phyloP scores from a whole-genome alignment of 2,329 filamentous ascomycete species.

The Pseudogymnoascus sp. region DNA sequence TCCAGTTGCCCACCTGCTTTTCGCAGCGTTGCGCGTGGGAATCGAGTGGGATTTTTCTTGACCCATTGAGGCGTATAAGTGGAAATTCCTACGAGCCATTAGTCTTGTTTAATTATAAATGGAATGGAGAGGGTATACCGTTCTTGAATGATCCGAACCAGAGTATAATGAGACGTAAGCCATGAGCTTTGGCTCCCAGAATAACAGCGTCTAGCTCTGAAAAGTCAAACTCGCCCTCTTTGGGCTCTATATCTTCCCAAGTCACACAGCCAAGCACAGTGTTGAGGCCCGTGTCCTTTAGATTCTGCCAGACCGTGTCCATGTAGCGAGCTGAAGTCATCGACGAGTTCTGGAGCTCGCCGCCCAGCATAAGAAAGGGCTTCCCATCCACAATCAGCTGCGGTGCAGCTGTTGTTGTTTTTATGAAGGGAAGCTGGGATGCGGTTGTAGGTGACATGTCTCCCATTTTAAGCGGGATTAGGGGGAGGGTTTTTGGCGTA shows the following conservation, averaged over 20 bases:
- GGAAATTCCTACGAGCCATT: background rate
- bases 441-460: background rate
- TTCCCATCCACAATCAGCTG: conserved; percentile 28
- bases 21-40: background rate
- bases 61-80: background rate
- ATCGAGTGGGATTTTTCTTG: background rate
- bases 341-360: conserved; percentile 33
- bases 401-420: background rate
- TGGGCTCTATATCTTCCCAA: conserved; percentile 33
- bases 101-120: conserved; percentile 11
- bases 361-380: conserved; percentile 30
- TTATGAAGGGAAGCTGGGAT: background rate
- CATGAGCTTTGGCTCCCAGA: conserved; percentile 24
- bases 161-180: conserved; percentile 28
- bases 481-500: background rate
- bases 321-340: conserved; percentile 31
- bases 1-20: conserved; percentile 17
- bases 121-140: conserved; percentile 10
- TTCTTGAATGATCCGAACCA: conserved; percentile 36
- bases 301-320: conserved; percentile 29
- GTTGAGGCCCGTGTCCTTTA: conserved; percentile 29
- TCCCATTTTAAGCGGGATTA: background rate
- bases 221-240: conserved; percentile 30
- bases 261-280: conserved; percentile 30
- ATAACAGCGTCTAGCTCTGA: conserved; percentile 28